Conservation (phyloP, 805 yeast species). For the Ogataea paradorogensis region DNA sequence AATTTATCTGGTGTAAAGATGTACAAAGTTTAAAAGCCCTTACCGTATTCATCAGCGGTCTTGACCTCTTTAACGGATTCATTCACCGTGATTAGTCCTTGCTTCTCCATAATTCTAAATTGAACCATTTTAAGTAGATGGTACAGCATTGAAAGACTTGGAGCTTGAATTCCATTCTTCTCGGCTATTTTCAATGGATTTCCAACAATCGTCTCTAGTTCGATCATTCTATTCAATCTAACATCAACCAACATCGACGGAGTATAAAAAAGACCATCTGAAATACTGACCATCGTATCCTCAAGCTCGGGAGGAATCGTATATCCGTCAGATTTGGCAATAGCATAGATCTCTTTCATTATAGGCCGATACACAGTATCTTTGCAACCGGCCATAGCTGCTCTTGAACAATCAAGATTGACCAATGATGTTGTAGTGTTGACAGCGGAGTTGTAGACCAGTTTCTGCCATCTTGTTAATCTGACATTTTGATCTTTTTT, state of each 20-base stretch:
- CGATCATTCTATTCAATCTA: constrained; percentile 36
- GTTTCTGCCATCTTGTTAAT: constrained; percentile 41
- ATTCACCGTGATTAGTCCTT: constrained; percentile 39
- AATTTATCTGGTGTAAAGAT: not conserved
- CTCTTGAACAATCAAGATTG: constrained; percentile 35
- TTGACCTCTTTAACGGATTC: constrained; percentile 12
- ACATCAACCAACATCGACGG: constrained; percentile 48
- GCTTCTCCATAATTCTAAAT: constrained; percentile 53
- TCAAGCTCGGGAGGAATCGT: constrained; percentile 32
- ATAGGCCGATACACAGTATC: constrained; percentile 35
- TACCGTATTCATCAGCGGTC: constrained; percentile 19
- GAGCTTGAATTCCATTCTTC: constrained; percentile 44
- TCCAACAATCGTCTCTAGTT: constrained; percentile 42
- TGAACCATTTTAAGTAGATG: constrained; percentile 57
- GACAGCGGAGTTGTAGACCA: constrained; percentile 43
- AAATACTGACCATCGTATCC: constrained; percentile 33
- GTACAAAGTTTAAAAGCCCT: constrained; percentile 15
- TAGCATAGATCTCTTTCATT: constrained; percentile 41
- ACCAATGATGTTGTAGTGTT: constrained; percentile 41
- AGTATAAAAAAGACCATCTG: constrained; percentile 40
- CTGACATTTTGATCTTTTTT: constrained; percentile 32
- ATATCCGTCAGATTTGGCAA: constrained; percentile 47
- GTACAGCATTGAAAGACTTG: constrained; percentile 56
- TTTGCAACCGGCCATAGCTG: constrained; percentile 26
- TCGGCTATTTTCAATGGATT: constrained; percentile 37